phyloP scores from a whole-genome alignment of 768 basidiomycete genomes.

The Inosperma sp. region DNA sequence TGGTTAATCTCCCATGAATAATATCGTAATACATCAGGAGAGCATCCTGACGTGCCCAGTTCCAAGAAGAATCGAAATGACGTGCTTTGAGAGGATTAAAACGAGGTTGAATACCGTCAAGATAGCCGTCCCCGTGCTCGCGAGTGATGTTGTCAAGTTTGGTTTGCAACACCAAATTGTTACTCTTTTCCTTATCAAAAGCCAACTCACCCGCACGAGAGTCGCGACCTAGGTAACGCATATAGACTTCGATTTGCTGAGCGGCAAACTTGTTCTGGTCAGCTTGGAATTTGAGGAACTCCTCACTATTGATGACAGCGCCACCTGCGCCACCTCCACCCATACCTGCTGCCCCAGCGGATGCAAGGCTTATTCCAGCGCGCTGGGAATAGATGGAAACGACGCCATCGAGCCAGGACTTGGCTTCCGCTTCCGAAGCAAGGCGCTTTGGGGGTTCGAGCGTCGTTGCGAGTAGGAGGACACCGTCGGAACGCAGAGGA shows the following conservation, averaged over 20 bases:
- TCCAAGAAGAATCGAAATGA: slow-evolving; percentile 98
- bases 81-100: slow-evolving; percentile 96
- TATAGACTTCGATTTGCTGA: slow-evolving; percentile 93
- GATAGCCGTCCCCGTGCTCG: slow-evolving; percentile 92
- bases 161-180: slow-evolving; percentile 65
- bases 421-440: slow-evolving; percentile 86
- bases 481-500: slow-evolving; percentile 80
- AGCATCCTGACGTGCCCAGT: slow-evolving; percentile 98
- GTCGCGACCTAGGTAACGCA: slow-evolving; percentile 94
- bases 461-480: slow-evolving; percentile 85
- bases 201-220: slow-evolving; percentile 89
- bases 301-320: slow-evolving; percentile 93
- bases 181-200: slow-evolving; percentile 82
- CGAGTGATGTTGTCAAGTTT: slow-evolving; percentile 82
- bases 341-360: slow-evolving; percentile 58
- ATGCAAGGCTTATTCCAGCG: slow-evolving; percentile 77
- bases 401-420: slow-evolving; percentile 86
- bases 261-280: slow-evolving; percentile 90
- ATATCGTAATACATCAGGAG: slow-evolving; percentile 98
- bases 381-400: slow-evolving; percentile 84
- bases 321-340: slow-evolving; percentile 67
- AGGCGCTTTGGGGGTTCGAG: slow-evolving; percentile 94
- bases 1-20: slow-evolving; percentile 90
- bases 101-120: slow-evolving; percentile 90
- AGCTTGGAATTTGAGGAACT: slow-evolving; percentile 93